These are phyloP conservation scores for Coemansia sp. DNA, from an alignment of 192 early-diverging fungal species.

Conservation along the genomic window DNA sequence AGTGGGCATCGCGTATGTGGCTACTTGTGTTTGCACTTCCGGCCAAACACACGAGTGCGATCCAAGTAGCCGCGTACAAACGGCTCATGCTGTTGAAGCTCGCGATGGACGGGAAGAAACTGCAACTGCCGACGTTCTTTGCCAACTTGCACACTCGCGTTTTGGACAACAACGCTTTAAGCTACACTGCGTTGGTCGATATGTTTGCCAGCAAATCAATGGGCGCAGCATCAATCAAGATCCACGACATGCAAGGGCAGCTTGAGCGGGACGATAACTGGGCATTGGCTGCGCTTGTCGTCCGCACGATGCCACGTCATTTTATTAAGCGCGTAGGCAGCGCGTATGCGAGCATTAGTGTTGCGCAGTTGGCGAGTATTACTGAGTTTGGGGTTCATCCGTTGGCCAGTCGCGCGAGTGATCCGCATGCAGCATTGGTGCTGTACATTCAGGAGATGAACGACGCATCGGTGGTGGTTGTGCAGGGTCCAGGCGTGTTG, in stretches of 20 bases:
- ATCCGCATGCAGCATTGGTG: constrained; percentile 14
- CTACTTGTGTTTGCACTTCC: constrained; percentile 41
- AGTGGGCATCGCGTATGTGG: constrained; percentile 32
- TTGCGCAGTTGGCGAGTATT: constrained; percentile 18
- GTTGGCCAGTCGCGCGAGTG: constrained; percentile 2
- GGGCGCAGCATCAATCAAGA: neutral
- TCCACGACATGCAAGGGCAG: constrained; percentile 9
- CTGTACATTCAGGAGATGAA: constrained; percentile 26
- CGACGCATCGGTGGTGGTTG: constrained; percentile 26
- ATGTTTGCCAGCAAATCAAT: constrained; percentile 13
- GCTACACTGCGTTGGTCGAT: constrained; percentile 26
- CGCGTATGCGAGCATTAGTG: constrained; percentile 24
- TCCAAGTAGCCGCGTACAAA: constrained; percentile 38
- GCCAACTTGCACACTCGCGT: constrained; percentile 20
- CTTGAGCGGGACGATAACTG: constrained; percentile 22
- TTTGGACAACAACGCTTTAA: constrained; percentile 16
- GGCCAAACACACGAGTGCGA: constrained; percentile 25
- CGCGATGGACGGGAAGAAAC: constrained; percentile 5
- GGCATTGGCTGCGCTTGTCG: constrained; percentile 11
- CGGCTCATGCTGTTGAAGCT: constrained; percentile 21
- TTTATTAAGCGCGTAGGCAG: constrained; percentile 16
- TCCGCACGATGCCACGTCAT: constrained; percentile 26
- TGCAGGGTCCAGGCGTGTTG: constrained; percentile 7
- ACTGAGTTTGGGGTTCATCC: constrained; percentile 33
- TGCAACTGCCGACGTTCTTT: constrained; percentile 30